These are phyloP conservation scores for Cnidoscolus chayamansa DNA, from an alignment of 441 rosid genomes.

Conservation along the genomic window DNA sequence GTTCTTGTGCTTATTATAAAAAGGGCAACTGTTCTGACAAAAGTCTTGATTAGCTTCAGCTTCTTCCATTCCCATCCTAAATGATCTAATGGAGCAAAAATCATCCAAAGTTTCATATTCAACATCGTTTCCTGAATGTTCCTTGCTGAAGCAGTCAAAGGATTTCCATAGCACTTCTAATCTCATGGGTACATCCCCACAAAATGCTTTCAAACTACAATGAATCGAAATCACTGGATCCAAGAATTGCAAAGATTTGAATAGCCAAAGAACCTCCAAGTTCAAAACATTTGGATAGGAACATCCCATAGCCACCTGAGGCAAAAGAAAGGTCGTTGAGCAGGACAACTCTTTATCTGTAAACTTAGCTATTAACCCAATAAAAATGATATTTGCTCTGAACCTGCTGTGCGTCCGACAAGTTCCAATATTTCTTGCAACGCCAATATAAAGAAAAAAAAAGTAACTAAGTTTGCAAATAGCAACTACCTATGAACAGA, in stretches of 20 bases:
- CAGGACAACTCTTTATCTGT: slow-evolving; percentile 29
- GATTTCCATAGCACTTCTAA: no score
- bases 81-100: not conserved
- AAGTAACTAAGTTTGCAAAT: no score
- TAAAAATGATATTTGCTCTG: no score
- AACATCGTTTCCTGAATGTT: not conserved
- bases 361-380: no score
- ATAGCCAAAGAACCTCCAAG: slow-evolving; percentile 67
- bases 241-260: slow-evolving; percentile 60
- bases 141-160: no score
- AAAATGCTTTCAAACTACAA: no score
- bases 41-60: not conserved
- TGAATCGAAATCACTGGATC: slow-evolving; percentile 28
- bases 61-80: not conserved
- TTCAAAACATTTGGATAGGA: slow-evolving; percentile 40
- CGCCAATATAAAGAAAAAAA: no score
- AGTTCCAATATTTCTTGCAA: no score
- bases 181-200: no score
- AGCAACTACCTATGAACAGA: no score
- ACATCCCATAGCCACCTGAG: slow-evolving; percentile 81
- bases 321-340: slow-evolving; percentile 52
- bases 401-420: no score
- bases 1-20: not conserved
- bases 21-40: not conserved
- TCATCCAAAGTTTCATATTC: not conserved